These are phyloP conservation scores for Limnanthes douglasii DNA, from an alignment of 345 rosid genomes.

Conservation along the genomic window DNA sequence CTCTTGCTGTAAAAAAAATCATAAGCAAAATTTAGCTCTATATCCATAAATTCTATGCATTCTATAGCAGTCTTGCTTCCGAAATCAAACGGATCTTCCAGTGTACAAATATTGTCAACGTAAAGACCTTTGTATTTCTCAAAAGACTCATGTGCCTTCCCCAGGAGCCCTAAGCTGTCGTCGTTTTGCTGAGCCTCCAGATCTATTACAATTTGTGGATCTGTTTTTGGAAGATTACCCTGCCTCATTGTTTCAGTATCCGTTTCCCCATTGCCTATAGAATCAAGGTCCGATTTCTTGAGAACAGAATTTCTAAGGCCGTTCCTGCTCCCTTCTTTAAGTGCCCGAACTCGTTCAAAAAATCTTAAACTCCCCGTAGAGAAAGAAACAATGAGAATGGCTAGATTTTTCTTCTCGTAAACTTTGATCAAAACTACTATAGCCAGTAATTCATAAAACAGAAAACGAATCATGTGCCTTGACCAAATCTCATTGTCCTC, in stretches of 20 bases:
- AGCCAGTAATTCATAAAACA: too few species aligned
- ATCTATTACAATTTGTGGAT: too few species aligned
- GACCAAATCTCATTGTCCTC: background rate
- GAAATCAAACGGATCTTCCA: background rate
- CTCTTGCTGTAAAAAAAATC: background rate
- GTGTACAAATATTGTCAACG: background rate
- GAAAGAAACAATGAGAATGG: background rate
- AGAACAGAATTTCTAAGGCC: background rate
- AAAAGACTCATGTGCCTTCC: background rate
- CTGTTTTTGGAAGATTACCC: too few species aligned
- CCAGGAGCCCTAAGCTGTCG: too few species aligned
- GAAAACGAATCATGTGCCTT: background rate
- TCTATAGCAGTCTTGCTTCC: background rate
- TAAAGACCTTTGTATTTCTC: background rate
- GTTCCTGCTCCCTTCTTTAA: background rate
- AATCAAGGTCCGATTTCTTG: background rate
- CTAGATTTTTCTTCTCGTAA: too few species aligned
- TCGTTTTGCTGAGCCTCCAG: too few species aligned
- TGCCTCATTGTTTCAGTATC: background rate
- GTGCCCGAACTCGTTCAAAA: background rate
- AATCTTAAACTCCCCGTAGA: background rate
- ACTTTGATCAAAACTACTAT: too few species aligned
- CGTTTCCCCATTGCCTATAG: background rate
- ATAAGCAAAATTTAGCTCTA: background rate
- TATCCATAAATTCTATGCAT: background rate